Base-by-base conservation (phyloP, 2,329 filamentous ascomycete species). In the Chrysoporthe puriensis region DNA sequence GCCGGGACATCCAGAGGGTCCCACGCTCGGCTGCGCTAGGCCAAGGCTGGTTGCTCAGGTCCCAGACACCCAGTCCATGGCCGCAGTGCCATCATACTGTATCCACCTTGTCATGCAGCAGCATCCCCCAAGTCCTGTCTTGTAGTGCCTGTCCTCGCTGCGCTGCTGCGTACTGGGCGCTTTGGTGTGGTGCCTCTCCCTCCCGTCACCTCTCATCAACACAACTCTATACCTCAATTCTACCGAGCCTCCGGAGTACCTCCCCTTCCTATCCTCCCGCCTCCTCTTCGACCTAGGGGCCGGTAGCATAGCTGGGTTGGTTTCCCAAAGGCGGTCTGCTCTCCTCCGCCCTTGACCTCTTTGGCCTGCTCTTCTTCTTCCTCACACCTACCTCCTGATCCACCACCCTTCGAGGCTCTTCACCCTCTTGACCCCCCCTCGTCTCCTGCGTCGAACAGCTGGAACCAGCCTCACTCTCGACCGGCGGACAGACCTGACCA, bases 231-330 rank as follows among this genome's bases (percentile, higher is more conserved):
- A 54, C 44, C 36, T 54, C 58, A 36, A 34, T 50, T 57, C 63
- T 58, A 40, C 50, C 4, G 36, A 57, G 42, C 32, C n/a, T 61
- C 42, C 36, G 7, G 11, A 56, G 43, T 62, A 50, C 57, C 52
- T 68, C 54, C 32, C 52, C 62, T 62, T 62, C 62, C 64, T 66
- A 66, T 64, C 59, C 62, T 65, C 64, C 59, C 62, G 58, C 62
- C 59, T 46, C 48, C 50, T 64, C 58, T 56, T 67, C 56, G 43
- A 69, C 62, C 56, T 58, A 44, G 40, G 26, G 18, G 62, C 62
- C 60, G 63, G 57, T 67, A 67, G 50, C 66, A 66, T 63, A 66
- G 57, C 57, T 58, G 48, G 65, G 44, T 67, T 62, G 62, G 57
- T 59, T 59, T 64, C 46, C 66, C 63, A 46, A 60, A 59, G 26